These are phyloP conservation scores for Neurospora sp. DNA, from an alignment of 495 filamentous ascomycete genomes.

Conservation along the genomic window DNA sequence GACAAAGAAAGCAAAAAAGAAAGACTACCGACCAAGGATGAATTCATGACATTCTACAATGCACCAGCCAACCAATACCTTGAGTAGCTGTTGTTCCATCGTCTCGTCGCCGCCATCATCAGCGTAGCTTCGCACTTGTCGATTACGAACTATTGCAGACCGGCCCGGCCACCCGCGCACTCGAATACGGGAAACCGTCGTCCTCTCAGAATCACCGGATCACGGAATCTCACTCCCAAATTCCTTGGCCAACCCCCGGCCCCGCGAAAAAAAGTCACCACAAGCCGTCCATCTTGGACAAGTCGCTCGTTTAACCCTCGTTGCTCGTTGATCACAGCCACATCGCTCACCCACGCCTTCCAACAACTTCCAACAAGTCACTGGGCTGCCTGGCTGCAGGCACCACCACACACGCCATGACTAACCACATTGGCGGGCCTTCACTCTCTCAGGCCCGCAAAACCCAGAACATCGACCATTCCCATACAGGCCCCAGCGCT, in stretches of 20 bases:
- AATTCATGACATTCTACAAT: neutral
- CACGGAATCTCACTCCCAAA: neutral
- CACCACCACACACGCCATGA: slow-evolving; percentile 34
- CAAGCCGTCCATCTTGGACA: neutral
- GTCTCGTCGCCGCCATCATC: neutral
- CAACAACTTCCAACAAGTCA: slow-evolving; percentile 3
- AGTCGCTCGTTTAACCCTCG: neutral
- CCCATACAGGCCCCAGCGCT: slow-evolving; percentile 16
- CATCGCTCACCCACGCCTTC: neutral
- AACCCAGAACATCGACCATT: slow-evolving; percentile 2
- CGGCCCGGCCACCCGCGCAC: neutral
- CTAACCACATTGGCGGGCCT: slow-evolving; percentile 39
- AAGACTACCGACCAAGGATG: neutral
- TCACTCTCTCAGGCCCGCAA: slow-evolving; percentile 44
- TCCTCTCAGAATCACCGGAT: neutral
- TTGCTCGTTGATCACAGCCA: neutral
- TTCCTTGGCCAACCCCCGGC: neutral
- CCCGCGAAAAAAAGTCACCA: neutral
- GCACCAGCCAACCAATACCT: neutral
- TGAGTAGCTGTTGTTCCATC: neutral
- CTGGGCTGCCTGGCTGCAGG: slow-evolving; percentile 6
- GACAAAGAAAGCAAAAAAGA: neutral
- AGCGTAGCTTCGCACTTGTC: neutral
- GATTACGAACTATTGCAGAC: neutral
- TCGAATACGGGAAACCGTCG: neutral